Base-by-base conservation (phyloP, 2,329 filamentous ascomycete species). In the Dactylellina leptospora region DNA sequence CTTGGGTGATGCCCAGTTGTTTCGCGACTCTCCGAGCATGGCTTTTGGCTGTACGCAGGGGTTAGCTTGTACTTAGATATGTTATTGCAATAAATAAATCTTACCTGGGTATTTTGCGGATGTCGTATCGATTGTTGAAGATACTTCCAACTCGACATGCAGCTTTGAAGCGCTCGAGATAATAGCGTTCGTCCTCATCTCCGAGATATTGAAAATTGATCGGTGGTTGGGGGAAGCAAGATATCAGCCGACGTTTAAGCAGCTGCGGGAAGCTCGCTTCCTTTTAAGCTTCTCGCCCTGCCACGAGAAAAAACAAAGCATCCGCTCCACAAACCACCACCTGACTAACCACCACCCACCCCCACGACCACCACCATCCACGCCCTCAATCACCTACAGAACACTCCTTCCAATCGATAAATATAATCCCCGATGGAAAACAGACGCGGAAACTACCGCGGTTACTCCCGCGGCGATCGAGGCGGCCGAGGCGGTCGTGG, bases 21-120 rank as follows among this genome's bases (percentile, higher is more conserved):
- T 78, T 78, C 42, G 82, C 82, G 28, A 83, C 82, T 50, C 79
- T 79, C 61, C 79, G 80, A 30, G 82, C 83, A 78, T 85, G 83
- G 74, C 81, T 79, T 75, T 84, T 84, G 40, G 83, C 83, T 84
- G 70, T 3, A 8, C n/a, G 28, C 20, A 44, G 22, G 4, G 8
- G 30, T 27, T 55, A 23, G 20, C 13, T 38, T 13, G 22, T 33
- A 53, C 4, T 50, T 38, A 48, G 27, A 13, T 47, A 25, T 25
- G 6, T 13, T 40, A 10, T 42, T 42, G 20, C 25, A 38, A 10
- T n/a, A 18, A 9, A 33, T n/a, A 44, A 25, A 47, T 42, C 9
- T 4, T 63, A 63, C 66, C 66, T 23, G 68, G 68, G 28, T 72
- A 72, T 38, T 72, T 72, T 28, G 42, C 16, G 22, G 42, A 18